These are phyloP conservation scores for Heteromeles arbutifolia DNA, from an alignment of 306 rosid genomes.

Conservation along the genomic window DNA sequence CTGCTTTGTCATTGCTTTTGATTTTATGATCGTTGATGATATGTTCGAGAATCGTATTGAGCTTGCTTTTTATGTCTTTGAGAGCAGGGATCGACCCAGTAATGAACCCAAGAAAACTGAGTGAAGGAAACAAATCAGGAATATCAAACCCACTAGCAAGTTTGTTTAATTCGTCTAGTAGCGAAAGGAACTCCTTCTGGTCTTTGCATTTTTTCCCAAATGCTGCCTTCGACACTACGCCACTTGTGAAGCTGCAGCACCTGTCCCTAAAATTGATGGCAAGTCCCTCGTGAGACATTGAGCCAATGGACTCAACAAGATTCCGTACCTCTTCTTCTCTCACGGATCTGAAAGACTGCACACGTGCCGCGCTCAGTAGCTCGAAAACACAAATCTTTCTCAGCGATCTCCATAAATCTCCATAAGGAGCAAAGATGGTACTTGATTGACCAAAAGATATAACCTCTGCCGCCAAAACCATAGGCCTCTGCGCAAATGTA, in stretches of 20 bases:
- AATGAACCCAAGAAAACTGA: background rate
- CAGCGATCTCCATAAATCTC: conserved; percentile 14
- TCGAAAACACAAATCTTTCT: conserved; percentile 6
- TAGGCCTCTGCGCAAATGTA: conserved; percentile 9
- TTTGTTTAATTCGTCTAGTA: background rate
- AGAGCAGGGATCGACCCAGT: background rate
- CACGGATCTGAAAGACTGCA: conserved; percentile 1
- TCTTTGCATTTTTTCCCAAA: conserved; percentile 21
- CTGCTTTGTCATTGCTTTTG: background rate
- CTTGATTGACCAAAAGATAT: background rate
- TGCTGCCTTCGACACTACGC: background rate
- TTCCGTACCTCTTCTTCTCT: conserved; percentile 14
- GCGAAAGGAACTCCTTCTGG: conserved; percentile 4
- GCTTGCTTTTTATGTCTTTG: background rate
- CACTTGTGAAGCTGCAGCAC: background rate
- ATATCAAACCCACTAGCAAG: background rate
- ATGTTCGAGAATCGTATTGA: background rate
- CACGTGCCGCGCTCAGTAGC: background rate
- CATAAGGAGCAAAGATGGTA: conserved; percentile 9
- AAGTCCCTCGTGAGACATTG: background rate
- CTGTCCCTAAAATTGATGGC: background rate
- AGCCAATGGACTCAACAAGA: background rate
- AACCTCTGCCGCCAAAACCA: background rate
- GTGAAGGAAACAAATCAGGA: conserved; percentile 3
- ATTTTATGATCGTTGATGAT: background rate